phyloP scores from a whole-genome alignment of 805 yeast species.

The Pichia heedii region DNA sequence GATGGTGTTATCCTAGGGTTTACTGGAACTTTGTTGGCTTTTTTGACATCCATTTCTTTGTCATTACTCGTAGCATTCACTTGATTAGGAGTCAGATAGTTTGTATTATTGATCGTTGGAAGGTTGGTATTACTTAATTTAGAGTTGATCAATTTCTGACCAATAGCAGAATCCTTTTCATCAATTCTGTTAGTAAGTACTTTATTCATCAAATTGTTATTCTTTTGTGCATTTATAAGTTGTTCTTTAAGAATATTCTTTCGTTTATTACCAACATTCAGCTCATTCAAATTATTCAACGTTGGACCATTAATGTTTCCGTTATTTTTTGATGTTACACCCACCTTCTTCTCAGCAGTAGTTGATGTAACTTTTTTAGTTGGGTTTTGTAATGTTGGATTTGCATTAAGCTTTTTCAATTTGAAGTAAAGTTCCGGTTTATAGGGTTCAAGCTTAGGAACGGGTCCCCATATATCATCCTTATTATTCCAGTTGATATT shows the following conservation, averaged over 20 bases:
- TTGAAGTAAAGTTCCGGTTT: constrained; percentile 30
- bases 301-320: not conserved
- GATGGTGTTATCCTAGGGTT: too few relatives aligned
- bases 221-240: constrained; percentile 24
- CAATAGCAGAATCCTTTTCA: constrained; percentile 23
- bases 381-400: constrained; percentile 23
- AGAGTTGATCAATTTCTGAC: constrained; percentile 15
- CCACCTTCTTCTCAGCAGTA: not conserved
- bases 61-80: too few relatives aligned
- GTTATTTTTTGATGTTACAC: not conserved
- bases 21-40: too few relatives aligned
- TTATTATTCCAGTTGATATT: constrained; percentile 59
- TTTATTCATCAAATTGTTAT: constrained; percentile 27
- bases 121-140: constrained; percentile 13
- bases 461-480: constrained; percentile 59
- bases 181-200: constrained; percentile 25
- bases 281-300: not conserved
- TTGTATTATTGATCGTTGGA: not conserved
- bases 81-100: not conserved
- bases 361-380: not conserved
- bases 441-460: constrained; percentile 65
- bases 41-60: too few relatives aligned
- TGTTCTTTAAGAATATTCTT: constrained; percentile 20
- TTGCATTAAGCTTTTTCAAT: constrained; percentile 15
- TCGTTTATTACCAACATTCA: constrained; percentile 5